Evolutionary conservation across 78 protist genomes (phyloP), one percentile per base, ranked within the genome.

Genomic region (Dictyostelium brefeldianum): DNA sequence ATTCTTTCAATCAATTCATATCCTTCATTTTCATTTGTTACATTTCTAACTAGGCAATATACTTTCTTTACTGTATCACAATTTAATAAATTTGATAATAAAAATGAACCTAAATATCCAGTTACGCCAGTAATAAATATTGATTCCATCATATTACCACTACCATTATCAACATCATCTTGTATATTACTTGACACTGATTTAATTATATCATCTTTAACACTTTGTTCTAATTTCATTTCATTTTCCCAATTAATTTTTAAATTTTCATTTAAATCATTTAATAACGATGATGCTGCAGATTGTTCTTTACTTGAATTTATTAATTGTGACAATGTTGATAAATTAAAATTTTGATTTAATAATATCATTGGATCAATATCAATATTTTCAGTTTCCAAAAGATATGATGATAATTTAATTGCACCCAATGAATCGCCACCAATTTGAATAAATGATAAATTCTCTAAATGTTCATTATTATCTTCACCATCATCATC

Each of bases 351-450:
- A 50, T 87, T 64, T 64, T 87, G 81, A 51, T 87, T 87, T 25
- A 87, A 65, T 51, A 87, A 77, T 0, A 69, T 46, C 20, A 43
- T 17, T 48, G 93, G 83, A 17, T 79, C 36, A 29, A 87, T 77
- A 62, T 87, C 93, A 64, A 77, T 46, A 36, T 77, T 77, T 41
- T 36, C 75, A 46, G 53, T 64, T 83, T 83, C 91, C 29, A 59
- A 74, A 43, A 87, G 17, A 14, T 77, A 7, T 25, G 31, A 20
- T 47, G 85, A 43, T 31, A 87, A 87, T 50, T 51, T 87, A 51
- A 87, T 54, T 22, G 93, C 93, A 77, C 85, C 77, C 3, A 87
- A 17, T 20, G 93, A 87, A 56, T 87, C 93, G 36, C 93, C 93
- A 48, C 93, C 93, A 4, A 87, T 59, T 59, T 87, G 83, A 65